Percentiles rank a stretch among this genome's conserved stretches.
Evolutionary conservation across 257 asterid species (phyloP).

Genomic region (Rubia yunnanensis): DNA sequence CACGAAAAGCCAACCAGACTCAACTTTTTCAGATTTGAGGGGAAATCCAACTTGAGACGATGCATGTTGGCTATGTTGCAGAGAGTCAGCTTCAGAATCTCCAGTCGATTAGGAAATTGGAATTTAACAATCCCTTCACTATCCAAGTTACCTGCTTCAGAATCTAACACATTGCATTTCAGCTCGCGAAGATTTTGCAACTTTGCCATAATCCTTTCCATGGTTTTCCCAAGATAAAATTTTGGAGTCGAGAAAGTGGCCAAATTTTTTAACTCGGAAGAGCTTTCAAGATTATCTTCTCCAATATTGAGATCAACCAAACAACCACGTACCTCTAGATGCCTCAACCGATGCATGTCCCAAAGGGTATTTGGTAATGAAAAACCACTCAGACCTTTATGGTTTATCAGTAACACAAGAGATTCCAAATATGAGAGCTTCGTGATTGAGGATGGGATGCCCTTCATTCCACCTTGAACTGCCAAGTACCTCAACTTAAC

Average conservation of each 20-base stretch:
- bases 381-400: background rate
- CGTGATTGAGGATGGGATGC: background rate
- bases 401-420: background rate
- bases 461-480: background rate
- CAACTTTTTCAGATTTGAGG: background rate
- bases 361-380: background rate
- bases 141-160: background rate
- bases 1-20: background rate
- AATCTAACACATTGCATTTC: background rate
- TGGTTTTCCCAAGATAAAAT: background rate
- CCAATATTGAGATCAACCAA: background rate
- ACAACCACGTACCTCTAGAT: background rate
- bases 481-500: background rate
- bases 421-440: slow-evolving; percentile 3
- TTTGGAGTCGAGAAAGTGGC: background rate
- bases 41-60: background rate
- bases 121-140: background rate
- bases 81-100: background rate
- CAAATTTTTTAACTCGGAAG: background rate
- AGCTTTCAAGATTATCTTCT: background rate
- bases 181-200: background rate
- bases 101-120: background rate
- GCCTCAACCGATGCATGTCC: background rate
- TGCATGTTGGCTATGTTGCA: too few species aligned
- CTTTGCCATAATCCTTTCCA: slow-evolving; percentile 1